phyloP scores from a whole-genome alignment of 768 basidiomycete genomes.

The Boletus rex-veris region DNA sequence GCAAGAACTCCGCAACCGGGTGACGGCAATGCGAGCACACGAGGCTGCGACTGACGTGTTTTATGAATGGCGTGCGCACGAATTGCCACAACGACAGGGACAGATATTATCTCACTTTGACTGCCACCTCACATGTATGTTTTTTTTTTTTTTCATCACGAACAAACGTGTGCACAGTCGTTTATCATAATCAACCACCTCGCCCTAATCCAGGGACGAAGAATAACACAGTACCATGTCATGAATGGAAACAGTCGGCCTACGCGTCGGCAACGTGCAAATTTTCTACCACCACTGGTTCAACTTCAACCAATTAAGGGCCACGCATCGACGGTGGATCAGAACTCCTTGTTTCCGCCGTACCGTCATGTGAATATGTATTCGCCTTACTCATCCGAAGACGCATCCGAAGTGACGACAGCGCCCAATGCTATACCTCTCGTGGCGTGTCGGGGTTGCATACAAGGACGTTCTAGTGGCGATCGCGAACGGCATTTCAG shows the following conservation, averaged over 20 bases:
- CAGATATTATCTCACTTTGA: slow-evolving; percentile 17
- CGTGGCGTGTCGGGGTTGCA: neutral
- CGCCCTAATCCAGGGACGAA: no score
- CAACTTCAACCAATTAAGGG: neutral
- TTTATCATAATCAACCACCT: no score
- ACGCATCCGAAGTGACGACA: neutral
- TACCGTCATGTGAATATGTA: neutral
- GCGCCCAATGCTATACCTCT: neutral
- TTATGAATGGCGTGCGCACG: slow-evolving; percentile 9
- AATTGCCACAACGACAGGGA: slow-evolving; percentile 4
- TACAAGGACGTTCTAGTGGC: neutral
- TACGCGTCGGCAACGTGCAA: neutral
- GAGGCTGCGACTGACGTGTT: slow-evolving; percentile 23
- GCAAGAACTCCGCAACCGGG: slow-evolving; percentile 11
- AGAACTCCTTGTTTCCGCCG: neutral
- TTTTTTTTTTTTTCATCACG: neutral
- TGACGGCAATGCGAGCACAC: slow-evolving; percentile 23
- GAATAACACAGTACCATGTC: neutral
- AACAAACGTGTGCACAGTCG: no score
- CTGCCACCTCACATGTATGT: slow-evolving; percentile 4
- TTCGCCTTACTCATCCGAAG: neutral
- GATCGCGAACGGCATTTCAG: neutral
- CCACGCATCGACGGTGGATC: neutral
- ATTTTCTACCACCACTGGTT: neutral
- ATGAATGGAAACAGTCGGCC: neutral